Evolutionary conservation across 257 asterid genomes (phyloP).

Genomic region (Solanum piurae): DNA sequence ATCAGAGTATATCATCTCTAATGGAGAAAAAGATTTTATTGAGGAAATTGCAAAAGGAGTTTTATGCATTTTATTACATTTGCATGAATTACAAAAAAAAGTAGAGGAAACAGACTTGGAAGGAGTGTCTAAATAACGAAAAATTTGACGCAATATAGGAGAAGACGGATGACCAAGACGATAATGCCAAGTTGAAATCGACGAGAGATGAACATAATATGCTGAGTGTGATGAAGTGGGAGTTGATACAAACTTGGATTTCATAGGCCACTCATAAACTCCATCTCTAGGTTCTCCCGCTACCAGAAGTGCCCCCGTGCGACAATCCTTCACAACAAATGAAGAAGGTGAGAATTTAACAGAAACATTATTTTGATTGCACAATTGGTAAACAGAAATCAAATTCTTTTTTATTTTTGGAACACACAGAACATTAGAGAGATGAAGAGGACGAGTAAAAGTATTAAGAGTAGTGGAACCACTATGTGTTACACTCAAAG

Average conservation of each 20-base stretch:
- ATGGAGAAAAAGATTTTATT: too few species aligned
- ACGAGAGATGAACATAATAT: too few species aligned
- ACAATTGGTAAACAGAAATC: background rate
- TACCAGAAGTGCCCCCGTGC: too few species aligned
- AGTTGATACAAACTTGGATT: background rate
- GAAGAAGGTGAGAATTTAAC: background rate
- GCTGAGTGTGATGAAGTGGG: too few species aligned
- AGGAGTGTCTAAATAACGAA: background rate
- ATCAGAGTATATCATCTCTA: too few species aligned
- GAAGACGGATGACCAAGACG: background rate
- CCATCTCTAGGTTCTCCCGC: too few species aligned
- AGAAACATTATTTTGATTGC: background rate
- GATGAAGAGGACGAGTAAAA: background rate
- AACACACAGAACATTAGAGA: background rate
- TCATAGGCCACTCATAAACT: too few species aligned
- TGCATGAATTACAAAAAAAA: background rate
- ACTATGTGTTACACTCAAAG: background rate
- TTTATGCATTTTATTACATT: too few species aligned
- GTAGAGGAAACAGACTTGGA: background rate
- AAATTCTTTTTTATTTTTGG: background rate
- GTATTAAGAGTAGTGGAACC: background rate
- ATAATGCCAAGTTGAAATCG: background rate
- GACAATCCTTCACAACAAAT: too few species aligned
- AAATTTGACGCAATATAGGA: background rate
- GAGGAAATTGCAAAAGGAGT: too few species aligned